A percentile compares a stretch with the other conserved stretches of the same genome.
phyloP scores from a whole-genome alignment of 176 grass and related monocot genomes.

The Musa itinerans region DNA sequence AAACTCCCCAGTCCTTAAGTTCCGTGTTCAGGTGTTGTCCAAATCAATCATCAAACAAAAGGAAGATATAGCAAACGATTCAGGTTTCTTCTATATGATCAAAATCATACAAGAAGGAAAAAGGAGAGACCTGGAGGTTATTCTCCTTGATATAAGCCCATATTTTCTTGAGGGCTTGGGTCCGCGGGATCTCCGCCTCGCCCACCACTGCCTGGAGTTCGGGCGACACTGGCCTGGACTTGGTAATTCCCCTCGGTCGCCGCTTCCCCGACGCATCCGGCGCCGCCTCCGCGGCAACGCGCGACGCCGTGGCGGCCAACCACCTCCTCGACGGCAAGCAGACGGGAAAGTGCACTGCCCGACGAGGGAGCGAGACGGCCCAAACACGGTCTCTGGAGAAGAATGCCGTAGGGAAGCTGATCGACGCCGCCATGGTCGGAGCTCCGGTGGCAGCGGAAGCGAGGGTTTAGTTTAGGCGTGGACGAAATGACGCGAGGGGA shows the following conservation, averaged over 20 bases:
- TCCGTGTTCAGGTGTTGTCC: neutral
- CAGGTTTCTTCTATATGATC: too few relatives aligned
- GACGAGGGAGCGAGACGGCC: neutral
- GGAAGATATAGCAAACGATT: neutral
- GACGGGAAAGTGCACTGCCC: neutral
- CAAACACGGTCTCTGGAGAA: neutral
- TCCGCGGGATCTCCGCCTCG: conserved; percentile 58
- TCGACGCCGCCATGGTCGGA: conserved; percentile 9
- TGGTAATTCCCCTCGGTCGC: conserved; percentile 66
- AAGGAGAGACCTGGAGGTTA: conserved; percentile 52
- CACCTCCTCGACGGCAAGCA: neutral
- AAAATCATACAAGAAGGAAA: neutral
- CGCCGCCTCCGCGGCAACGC: conserved; percentile 19
- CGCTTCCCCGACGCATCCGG: conserved; percentile 30
- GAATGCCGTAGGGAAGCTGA: neutral
- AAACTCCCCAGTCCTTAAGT: neutral
- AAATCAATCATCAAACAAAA: neutral
- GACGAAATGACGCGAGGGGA: neutral
- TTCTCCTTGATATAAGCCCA: conserved; percentile 95
- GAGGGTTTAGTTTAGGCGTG: neutral
- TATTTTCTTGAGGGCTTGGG: conserved; percentile 75
- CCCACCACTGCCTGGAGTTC: conserved; percentile 76
- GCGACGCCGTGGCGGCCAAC: conserved; percentile 15
- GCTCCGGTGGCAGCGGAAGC: neutral
- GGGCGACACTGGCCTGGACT: conserved; percentile 59